These are phyloP conservation scores for Exophiala sp. DNA, from an alignment of 2,329 filamentous ascomycete species.

Conservation along the genomic window DNA sequence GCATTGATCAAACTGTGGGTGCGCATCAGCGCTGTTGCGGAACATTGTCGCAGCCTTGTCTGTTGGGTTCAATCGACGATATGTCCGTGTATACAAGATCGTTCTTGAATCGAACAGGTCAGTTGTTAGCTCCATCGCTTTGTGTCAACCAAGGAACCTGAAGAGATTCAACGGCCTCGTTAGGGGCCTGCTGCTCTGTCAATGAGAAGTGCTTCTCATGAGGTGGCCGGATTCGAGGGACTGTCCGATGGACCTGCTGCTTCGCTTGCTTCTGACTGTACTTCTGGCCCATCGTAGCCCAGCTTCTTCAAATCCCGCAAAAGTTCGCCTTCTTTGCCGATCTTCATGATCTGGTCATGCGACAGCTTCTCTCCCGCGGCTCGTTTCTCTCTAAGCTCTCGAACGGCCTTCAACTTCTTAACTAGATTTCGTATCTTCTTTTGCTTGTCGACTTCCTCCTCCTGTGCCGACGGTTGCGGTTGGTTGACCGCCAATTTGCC, in stretches of 20 bases:
- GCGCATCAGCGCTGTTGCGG: too few relatives aligned
- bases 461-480: conserved; percentile 41
- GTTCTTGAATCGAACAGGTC: too few relatives aligned
- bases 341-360: conserved; percentile 93
- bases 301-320: conserved; percentile 79
- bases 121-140: too few relatives aligned
- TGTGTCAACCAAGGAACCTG: too few relatives aligned
- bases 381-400: conserved; percentile 84
- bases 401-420: conserved; percentile 93
- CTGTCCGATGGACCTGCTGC: background rate
- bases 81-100: too few relatives aligned
- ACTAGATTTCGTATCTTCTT: conserved; percentile 87
- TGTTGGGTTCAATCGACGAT: too few relatives aligned
- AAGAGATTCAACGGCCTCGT: too few relatives aligned
- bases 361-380: conserved; percentile 75
- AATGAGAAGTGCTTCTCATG: background rate
- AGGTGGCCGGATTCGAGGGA: background rate
- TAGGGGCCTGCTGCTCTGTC: background rate
- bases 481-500: conserved; percentile 27
- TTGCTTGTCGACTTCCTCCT: conserved; percentile 72
- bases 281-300: conserved; percentile 69
- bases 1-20: too few relatives aligned
- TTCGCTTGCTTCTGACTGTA: conserved; percentile 6
- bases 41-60: too few relatives aligned
- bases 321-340: conserved; percentile 93